Base-by-base conservation (phyloP, 2,329 filamentous ascomycete genomes). In the Xylariaceae sp. region DNA sequence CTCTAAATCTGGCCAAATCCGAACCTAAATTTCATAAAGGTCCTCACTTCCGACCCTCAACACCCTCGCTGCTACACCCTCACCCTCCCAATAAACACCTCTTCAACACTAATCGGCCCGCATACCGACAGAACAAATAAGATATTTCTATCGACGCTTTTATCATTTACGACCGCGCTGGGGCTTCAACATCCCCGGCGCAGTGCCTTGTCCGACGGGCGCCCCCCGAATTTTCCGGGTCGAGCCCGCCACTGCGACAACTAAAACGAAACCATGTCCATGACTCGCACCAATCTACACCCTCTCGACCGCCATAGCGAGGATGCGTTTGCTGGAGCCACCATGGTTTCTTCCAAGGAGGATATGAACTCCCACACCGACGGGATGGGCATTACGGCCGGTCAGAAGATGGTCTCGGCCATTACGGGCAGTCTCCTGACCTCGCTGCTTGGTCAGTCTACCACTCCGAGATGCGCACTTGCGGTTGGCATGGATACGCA, bases 361-460 rank as follows among this genome's bases (percentile, higher is more conserved):
- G 71, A 73, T 34, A 63, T 66, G 48, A 69, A 69, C 51, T 71
- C 73, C 50, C 73, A 69, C 51, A 71, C 73, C 50, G 73, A 76
- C 38, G 74, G 75, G 36, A 71, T 78, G 22, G 85, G 93, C 56
- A 90, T 95, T 59, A 91, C 92, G 5, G 81, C 91, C 18, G 73
- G 80, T 12, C 93, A 97, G 75, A 94, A 93, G 76, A 99, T 99
- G 94, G 71, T 96, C 49, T 96, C 93, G 51, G 94, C 94, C 45
- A 89, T 93, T 60, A 87, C 88, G 49, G 94, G 94, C 54, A 97
- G 92, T 71, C 73, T 99, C 51, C 71, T 97, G 57, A 97, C 93
- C 9, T 94, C 91, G 17, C 72, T 97, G 22, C 80, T 97, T 40
- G 90, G 92, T 96, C 79, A 60, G 82, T 68, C 52, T 51, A 36